These are phyloP conservation scores for Pterocarpus santalinus DNA, from an alignment of 306 rosid species.

Conservation along the genomic window DNA sequence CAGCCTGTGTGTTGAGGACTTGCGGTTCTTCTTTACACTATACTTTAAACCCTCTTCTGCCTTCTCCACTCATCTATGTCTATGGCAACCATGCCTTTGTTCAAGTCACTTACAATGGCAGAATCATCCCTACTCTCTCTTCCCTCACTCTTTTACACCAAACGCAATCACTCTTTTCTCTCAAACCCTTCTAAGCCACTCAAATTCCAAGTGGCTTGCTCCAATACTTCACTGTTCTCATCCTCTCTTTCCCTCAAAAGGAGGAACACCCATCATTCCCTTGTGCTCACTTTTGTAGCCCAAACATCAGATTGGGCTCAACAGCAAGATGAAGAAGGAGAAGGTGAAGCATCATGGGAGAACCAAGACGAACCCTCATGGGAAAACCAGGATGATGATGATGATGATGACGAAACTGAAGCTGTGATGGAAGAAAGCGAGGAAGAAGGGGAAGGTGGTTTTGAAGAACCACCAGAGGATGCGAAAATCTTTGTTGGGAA, in stretches of 20 bases:
- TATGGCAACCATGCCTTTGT: slow-evolving; percentile 50
- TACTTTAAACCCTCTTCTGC: slow-evolving; percentile 50
- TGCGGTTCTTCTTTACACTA: not conserved
- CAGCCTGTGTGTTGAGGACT: slow-evolving; percentile 9
- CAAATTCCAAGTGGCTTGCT: slow-evolving; percentile 55
- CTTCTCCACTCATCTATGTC: slow-evolving; percentile 49
- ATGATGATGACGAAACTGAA: slow-evolving; percentile 30
- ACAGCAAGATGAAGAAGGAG: slow-evolving; percentile 60
- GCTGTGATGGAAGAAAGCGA: slow-evolving; percentile 42
- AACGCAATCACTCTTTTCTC: slow-evolving; percentile 54
- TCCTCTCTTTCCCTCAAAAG: slow-evolving; percentile 44
- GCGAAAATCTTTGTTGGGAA: slow-evolving; percentile 88
- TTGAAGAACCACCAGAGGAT: slow-evolving; percentile 69
- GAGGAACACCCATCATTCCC: slow-evolving; percentile 53
- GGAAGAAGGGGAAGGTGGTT: slow-evolving; percentile 61
- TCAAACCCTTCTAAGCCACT: slow-evolving; percentile 56
- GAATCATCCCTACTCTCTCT: slow-evolving; percentile 66
- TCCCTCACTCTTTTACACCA: slow-evolving; percentile 60
- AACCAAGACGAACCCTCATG: slow-evolving; percentile 50
- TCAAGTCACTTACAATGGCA: slow-evolving; percentile 65
- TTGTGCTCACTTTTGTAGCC: slow-evolving; percentile 66
- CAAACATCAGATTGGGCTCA: slow-evolving; percentile 88
- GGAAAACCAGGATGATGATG: slow-evolving; percentile 58
- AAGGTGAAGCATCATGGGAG: slow-evolving; percentile 55
- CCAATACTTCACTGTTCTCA: slow-evolving; percentile 51